Evolutionary conservation across 805 yeast genomes (phyloP).

Genomic region (Pichia deserticola): DNA sequence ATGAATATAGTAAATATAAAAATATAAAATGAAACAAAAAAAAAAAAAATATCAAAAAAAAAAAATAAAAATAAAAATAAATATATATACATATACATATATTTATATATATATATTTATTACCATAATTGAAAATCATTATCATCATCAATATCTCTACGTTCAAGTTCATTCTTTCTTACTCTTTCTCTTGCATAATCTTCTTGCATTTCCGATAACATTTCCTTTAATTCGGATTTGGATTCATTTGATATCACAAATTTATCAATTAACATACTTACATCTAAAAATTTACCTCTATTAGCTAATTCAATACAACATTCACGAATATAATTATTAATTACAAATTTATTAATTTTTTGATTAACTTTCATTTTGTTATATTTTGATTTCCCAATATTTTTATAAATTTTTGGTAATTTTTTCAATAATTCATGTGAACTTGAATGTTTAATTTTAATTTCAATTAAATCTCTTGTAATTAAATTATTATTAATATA

Average conservation of each 20-base stretch:
- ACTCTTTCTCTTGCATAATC: slow-evolving; percentile 12
- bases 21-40: too few species aligned
- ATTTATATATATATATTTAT: background rate
- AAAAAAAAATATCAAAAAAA: background rate
- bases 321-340: slow-evolving; percentile 16
- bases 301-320: slow-evolving; percentile 18
- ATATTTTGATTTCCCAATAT: slow-evolving; percentile 5
- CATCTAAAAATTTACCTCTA: slow-evolving; percentile 20
- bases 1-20: too few species aligned
- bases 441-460: slow-evolving; percentile 18
- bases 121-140: slow-evolving; percentile 26
- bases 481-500: slow-evolving; percentile 10
- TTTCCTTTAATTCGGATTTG: slow-evolving; percentile 4
- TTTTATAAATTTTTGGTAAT: slow-evolving; percentile 17
- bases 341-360: slow-evolving; percentile 15
- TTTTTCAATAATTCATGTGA: slow-evolving; percentile 17
- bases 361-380: slow-evolving; percentile 14
- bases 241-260: slow-evolving; percentile 10
- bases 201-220: slow-evolving; percentile 18
- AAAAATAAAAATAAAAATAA: background rate
- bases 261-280: slow-evolving; percentile 22
- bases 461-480: slow-evolving; percentile 16
- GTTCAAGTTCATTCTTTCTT: slow-evolving; percentile 10
- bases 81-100: too few species aligned
- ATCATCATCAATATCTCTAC: slow-evolving; percentile 22